These are phyloP conservation scores for Abelmoschus esculentus DNA, from an alignment of 345 rosid genomes.

Conservation along the genomic window DNA sequence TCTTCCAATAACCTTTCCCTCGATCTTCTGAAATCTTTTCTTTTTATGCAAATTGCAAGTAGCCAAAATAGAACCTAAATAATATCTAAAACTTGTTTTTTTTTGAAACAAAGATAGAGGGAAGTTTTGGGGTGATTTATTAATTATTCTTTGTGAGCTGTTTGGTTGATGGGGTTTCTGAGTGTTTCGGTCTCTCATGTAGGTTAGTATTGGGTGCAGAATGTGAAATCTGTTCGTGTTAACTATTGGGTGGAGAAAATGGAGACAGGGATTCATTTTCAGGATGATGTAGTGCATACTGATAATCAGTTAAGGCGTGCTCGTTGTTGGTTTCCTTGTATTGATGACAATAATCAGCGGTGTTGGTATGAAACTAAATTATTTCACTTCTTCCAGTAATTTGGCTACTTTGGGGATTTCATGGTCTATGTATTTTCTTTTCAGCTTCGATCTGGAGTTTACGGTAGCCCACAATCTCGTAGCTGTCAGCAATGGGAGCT, in stretches of 20 bases:
- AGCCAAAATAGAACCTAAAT: not conserved
- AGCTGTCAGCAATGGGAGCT: slow-evolving; percentile 85
- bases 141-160: not conserved
- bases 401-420: slow-evolving; percentile 3
- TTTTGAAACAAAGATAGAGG: not conserved
- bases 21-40: not conserved
- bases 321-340: slow-evolving; percentile 95
- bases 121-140: not conserved
- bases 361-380: slow-evolving; percentile 52
- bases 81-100: not conserved
- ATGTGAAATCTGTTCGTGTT: slow-evolving; percentile 79
- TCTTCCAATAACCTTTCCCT: not conserved
- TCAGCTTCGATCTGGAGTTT: slow-evolving; percentile 91
- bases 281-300: slow-evolving; percentile 64
- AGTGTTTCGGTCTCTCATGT: slow-evolving; percentile 39
- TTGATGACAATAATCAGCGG: slow-evolving; percentile 70
- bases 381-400: not conserved
- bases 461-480: slow-evolving; percentile 84
- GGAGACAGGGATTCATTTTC: slow-evolving; percentile 87
- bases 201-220: slow-evolving; percentile 73
- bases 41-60: not conserved
- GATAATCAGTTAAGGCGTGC: slow-evolving; percentile 91
- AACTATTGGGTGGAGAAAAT: slow-evolving; percentile 85
- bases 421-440: slow-evolving; percentile 13
- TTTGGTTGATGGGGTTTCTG: slow-evolving; percentile 28